phyloP scores from a whole-genome alignment of 352 stramenopile genomes.

The Globisporangium solare region DNA sequence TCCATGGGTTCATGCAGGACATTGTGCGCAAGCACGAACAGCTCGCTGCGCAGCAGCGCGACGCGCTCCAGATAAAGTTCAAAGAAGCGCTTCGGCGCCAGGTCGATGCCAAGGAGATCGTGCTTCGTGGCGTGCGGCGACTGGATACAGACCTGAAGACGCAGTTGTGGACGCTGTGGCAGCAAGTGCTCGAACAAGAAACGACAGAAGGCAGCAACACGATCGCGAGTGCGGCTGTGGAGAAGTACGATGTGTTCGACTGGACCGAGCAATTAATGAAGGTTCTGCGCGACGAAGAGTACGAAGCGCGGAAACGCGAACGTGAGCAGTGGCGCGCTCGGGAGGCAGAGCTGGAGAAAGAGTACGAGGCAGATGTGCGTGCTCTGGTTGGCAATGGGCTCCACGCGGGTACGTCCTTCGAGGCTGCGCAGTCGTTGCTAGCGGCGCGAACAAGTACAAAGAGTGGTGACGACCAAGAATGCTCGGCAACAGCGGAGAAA shows the following conservation, averaged over 20 bases:
- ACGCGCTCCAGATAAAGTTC: slow-evolving; percentile 39
- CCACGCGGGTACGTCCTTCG: too few relatives aligned
- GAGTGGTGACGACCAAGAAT: background rate
- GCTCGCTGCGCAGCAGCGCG: slow-evolving; percentile 31
- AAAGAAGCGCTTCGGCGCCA: slow-evolving; percentile 32
- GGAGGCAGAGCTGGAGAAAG: slow-evolving; percentile 26
- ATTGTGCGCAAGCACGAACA: slow-evolving; percentile 49
- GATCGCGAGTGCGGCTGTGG: slow-evolving; percentile 12
- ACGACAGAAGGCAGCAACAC: slow-evolving; percentile 19
- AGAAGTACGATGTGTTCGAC: slow-evolving; percentile 60
- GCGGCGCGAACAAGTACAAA: too few relatives aligned
- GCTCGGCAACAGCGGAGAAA: background rate
- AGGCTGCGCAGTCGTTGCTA: too few relatives aligned
- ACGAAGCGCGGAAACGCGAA: slow-evolving; percentile 41
- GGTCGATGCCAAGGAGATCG: slow-evolving; percentile 19
- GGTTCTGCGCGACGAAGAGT: slow-evolving; percentile 39
- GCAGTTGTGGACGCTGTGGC: slow-evolving; percentile 33
- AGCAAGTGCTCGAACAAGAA: slow-evolving; percentile 14
- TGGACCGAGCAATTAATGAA: slow-evolving; percentile 51
- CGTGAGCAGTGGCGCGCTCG: slow-evolving; percentile 35
- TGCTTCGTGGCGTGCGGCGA: slow-evolving; percentile 23
- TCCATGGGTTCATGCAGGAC: slow-evolving; percentile 62
- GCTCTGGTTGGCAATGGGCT: slow-evolving; percentile 14
- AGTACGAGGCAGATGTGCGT: slow-evolving; percentile 21
- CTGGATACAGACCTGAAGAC: slow-evolving; percentile 47